A percentile compares a stretch with the other conserved stretches of the same genome.
Evolutionary conservation across 2,329 filamentous ascomycete species (phyloP).

Genomic region (Penicillium sp.): DNA sequence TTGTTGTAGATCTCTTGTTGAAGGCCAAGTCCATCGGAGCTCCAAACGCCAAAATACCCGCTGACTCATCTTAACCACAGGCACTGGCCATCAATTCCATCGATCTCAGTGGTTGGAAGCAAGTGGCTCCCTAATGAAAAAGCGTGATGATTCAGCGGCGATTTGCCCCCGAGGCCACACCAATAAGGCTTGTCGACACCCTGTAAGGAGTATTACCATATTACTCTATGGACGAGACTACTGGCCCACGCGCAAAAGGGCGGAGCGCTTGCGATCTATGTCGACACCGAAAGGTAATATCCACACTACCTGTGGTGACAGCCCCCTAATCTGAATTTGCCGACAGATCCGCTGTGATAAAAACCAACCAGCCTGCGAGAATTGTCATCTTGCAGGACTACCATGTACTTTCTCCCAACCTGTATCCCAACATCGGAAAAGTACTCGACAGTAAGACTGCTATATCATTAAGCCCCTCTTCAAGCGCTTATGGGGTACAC

Average conservation of each 20-base stretch:
- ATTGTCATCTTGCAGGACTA: conserved; percentile 19
- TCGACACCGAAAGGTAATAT: conserved; percentile 9
- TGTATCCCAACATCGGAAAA: conserved; percentile 15
- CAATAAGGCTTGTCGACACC: background rate
- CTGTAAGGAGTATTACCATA: background rate
- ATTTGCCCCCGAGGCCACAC: background rate
- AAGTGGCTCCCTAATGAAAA: background rate
- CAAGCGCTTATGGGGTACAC: conserved; percentile 1
- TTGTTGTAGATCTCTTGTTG: too few species aligned
- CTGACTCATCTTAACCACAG: conserved; percentile 1
- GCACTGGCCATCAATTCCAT: background rate
- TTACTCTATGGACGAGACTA: conserved; percentile 6
- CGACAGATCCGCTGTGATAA: conserved; percentile 28
- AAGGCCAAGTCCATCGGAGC: too few species aligned
- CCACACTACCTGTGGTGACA: background rate
- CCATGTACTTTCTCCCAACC: conserved; percentile 22
- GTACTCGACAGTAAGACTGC: conserved; percentile 19
- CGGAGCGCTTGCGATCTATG: conserved; percentile 10
- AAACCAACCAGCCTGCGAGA: conserved; percentile 25
- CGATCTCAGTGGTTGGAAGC: background rate
- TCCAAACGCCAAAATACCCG: background rate
- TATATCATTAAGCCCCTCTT: background rate
- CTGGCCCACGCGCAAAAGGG: conserved; percentile 2
- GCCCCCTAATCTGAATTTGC: background rate
- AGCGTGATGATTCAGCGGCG: conserved; percentile 5